Evolutionary conservation across 2,329 filamentous ascomycete genomes (phyloP).

Genomic region (Trematosphaeria pertusa): DNA sequence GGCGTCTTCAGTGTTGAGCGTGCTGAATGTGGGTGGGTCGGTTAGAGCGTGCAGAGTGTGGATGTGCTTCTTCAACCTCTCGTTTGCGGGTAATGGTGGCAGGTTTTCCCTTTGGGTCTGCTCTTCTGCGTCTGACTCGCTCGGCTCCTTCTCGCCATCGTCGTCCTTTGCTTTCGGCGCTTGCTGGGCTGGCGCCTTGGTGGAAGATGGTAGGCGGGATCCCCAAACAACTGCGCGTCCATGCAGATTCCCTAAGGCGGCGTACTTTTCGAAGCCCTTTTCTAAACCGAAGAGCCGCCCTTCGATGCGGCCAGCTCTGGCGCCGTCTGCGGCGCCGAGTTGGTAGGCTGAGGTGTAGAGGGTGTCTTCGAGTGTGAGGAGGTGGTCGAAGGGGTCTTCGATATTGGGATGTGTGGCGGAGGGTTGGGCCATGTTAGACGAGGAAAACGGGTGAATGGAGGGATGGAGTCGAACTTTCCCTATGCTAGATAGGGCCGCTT

Average conservation of each 20-base stretch:
- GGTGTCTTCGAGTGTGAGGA: conserved; percentile 66
- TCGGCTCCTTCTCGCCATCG: background rate
- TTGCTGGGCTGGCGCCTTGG: background rate
- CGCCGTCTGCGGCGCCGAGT: conserved; percentile 77
- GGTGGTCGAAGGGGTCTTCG: conserved; percentile 62
- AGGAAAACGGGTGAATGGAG: background rate
- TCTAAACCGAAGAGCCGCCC: conserved; percentile 89
- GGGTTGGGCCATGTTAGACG: conserved; percentile 8
- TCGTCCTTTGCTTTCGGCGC: background rate
- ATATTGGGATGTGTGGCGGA: conserved; percentile 10
- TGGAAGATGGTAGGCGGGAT: conserved; percentile 62
- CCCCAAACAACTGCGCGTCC: conserved; percentile 85
- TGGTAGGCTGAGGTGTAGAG: conserved; percentile 86
- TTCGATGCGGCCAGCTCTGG: conserved; percentile 80
- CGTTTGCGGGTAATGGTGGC: conserved; percentile 60
- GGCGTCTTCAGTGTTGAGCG: conserved; percentile 83
- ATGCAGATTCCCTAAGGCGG: conserved; percentile 78
- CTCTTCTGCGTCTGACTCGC: background rate
- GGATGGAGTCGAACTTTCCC: no score
- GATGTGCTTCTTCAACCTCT: conserved; percentile 78
- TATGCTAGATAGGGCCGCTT: no score
- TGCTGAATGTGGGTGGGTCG: conserved; percentile 78
- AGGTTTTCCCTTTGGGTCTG: conserved; percentile 38
- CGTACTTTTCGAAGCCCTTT: conserved; percentile 92
- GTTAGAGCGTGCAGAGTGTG: conserved; percentile 76